Evolutionary conservation across 2,329 filamentous ascomycete genomes (phyloP).

Genomic region (Verticillium longisporum): DNA sequence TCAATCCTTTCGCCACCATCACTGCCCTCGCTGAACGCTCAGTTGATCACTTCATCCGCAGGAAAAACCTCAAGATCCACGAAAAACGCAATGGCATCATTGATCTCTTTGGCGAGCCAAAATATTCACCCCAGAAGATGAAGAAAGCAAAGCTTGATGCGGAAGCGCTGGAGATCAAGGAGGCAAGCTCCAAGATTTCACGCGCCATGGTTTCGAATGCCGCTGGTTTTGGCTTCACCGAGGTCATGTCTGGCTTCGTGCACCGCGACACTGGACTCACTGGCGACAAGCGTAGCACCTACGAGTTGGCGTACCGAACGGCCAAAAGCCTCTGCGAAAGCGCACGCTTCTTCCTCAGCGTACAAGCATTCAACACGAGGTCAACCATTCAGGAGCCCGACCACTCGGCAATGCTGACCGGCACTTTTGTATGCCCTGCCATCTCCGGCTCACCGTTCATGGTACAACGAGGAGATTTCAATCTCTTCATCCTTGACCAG

Average conservation of each 20-base stretch:
- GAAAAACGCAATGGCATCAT: conserved; percentile 38
- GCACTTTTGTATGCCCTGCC: conserved; percentile 50
- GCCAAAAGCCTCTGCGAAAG: conserved; percentile 47
- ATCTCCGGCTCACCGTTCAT: conserved; percentile 53
- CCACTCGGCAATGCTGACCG: conserved; percentile 48
- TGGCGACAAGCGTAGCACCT: conserved; percentile 42
- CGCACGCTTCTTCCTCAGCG: conserved; percentile 52
- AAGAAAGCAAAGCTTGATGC: conserved; percentile 17
- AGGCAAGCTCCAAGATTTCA: conserved; percentile 29
- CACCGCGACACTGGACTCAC: conserved; percentile 34
- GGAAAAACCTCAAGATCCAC: conserved; percentile 35
- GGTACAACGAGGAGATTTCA: conserved; percentile 50
- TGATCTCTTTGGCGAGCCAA: conserved; percentile 48
- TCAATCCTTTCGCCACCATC: conserved; percentile 65
- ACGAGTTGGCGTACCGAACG: conserved; percentile 42
- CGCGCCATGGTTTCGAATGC: conserved; percentile 35
- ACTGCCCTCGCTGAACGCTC: conserved; percentile 61
- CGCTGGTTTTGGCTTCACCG: conserved; percentile 52
- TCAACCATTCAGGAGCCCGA: conserved; percentile 38
- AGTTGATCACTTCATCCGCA: conserved; percentile 41
- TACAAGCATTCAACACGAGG: conserved; percentile 46
- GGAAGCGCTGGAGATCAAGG: conserved; percentile 27
- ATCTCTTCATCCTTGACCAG: conserved; percentile 47
- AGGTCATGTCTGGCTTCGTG: conserved; percentile 58
- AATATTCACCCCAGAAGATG: conserved; percentile 10